Evolutionary conservation across 306 rosid genomes (phyloP).

Genomic region (Cajanus cajan): DNA sequence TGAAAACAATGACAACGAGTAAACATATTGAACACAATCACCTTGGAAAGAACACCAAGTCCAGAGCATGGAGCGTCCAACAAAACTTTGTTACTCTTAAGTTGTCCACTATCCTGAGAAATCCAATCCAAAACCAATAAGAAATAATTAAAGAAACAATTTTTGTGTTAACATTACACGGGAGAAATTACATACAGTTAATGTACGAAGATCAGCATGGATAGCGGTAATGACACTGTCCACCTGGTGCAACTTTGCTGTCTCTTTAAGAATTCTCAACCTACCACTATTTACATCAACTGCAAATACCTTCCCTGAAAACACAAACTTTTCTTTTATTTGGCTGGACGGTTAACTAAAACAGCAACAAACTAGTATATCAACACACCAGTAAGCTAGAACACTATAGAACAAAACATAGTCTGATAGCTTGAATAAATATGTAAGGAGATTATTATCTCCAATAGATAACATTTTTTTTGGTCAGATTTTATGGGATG

Average conservation of each 20-base stretch:
- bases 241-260: constrained; percentile 76
- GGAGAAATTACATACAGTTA: constrained; percentile 49
- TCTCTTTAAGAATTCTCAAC: constrained; percentile 80
- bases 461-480: background rate
- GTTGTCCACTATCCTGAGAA: constrained; percentile 50
- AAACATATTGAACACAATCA: constrained; percentile 26
- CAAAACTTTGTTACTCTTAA: constrained; percentile 69
- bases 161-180: background rate
- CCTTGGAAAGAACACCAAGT: constrained; percentile 93
- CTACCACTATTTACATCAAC: constrained; percentile 75
- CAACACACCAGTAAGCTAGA: constrained; percentile 11
- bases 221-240: constrained; percentile 63
- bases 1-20: background rate
- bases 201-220: constrained; percentile 63
- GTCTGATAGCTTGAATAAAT: background rate
- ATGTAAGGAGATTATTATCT: background rate
- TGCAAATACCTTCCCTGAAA: constrained; percentile 70
- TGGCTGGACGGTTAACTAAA: background rate
- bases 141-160: constrained; percentile 21
- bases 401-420: background rate
- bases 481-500: background rate
- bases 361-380: background rate
- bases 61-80: constrained; percentile 92
- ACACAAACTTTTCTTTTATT: constrained; percentile 11
- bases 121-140: constrained; percentile 10